These are phyloP conservation scores for Pseudogymnoascus sp. DNA, from an alignment of 2,329 filamentous ascomycete species.

Conservation along the genomic window DNA sequence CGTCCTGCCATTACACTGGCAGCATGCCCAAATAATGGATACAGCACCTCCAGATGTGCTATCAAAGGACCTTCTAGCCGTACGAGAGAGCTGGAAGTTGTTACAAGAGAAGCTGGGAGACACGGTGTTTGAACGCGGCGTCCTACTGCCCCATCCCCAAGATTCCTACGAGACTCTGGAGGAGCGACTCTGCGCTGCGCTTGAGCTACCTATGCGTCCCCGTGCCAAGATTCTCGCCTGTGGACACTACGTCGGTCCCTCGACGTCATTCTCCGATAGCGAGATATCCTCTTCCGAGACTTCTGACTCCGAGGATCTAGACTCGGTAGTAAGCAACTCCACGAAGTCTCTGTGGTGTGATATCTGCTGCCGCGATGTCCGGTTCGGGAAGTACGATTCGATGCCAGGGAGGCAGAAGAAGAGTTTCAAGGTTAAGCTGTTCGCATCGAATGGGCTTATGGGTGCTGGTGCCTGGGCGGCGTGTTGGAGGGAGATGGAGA, in stretches of 20 bases:
- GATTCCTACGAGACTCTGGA: slow-evolving; percentile 75
- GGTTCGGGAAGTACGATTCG: slow-evolving; percentile 21
- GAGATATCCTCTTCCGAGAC: slow-evolving; percentile 16
- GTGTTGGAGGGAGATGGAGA: slow-evolving; percentile 96
- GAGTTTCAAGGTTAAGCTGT: slow-evolving; percentile 76
- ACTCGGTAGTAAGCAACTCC: background rate
- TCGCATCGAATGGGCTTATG: slow-evolving; percentile 93
- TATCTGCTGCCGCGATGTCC: slow-evolving; percentile 27
- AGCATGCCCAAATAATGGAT: slow-evolving; percentile 52
- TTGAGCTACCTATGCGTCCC: slow-evolving; percentile 58
- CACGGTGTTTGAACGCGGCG: slow-evolving; percentile 64
- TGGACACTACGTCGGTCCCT: slow-evolving; percentile 65
- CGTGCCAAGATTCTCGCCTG: slow-evolving; percentile 66
- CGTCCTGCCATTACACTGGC: slow-evolving; percentile 60
- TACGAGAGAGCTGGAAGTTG: slow-evolving; percentile 58
- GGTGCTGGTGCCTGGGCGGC: slow-evolving; percentile 83
- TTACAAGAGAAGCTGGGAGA: slow-evolving; percentile 65
- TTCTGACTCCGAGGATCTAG: slow-evolving; percentile 24
- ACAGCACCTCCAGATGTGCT: slow-evolving; percentile 35
- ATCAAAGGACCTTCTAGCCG: slow-evolving; percentile 39
- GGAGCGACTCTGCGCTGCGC: slow-evolving; percentile 65
- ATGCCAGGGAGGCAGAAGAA: slow-evolving; percentile 18
- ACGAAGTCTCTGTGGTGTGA: slow-evolving; percentile 24
- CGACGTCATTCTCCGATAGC: slow-evolving; percentile 34
- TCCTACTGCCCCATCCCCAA: slow-evolving; percentile 70